Evolutionary conservation across 2,329 filamentous ascomycete species (phyloP).

Genomic region (Cordyceps tenuipes): DNA sequence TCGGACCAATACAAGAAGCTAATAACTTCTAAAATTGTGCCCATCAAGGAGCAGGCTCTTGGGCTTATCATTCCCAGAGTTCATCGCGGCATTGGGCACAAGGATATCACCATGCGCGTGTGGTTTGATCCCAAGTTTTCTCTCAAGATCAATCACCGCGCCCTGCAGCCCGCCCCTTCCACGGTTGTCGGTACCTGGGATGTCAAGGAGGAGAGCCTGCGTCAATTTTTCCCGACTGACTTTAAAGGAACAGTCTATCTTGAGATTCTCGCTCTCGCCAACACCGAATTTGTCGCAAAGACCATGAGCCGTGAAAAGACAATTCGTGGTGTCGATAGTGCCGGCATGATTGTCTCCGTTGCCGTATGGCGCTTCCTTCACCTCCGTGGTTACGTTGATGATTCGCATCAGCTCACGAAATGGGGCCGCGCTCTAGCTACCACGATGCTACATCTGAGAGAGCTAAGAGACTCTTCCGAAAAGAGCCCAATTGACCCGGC

Average conservation of each 20-base stretch:
- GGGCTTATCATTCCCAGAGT: slow-evolving; percentile 71
- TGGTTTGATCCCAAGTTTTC: slow-evolving; percentile 74
- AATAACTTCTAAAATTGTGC: slow-evolving; percentile 64
- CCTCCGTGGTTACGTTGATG: slow-evolving; percentile 75
- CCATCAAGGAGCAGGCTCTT: slow-evolving; percentile 67
- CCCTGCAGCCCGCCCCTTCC: slow-evolving; percentile 39
- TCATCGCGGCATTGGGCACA: slow-evolving; percentile 75
- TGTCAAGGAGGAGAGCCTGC: slow-evolving; percentile 52
- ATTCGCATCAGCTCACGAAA: slow-evolving; percentile 66
- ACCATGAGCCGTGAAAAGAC: slow-evolving; percentile 54
- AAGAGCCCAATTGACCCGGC: slow-evolving; percentile 31
- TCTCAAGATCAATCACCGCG: slow-evolving; percentile 57
- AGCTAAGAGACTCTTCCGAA: slow-evolving; percentile 46
- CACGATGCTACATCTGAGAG: slow-evolving; percentile 54
- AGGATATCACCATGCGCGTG: slow-evolving; percentile 65
- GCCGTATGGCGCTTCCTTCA: slow-evolving; percentile 85
- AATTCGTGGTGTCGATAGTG: slow-evolving; percentile 53
- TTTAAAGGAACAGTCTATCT: slow-evolving; percentile 37
- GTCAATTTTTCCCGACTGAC: slow-evolving; percentile 36
- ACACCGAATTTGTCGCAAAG: slow-evolving; percentile 59
- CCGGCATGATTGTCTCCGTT: slow-evolving; percentile 62
- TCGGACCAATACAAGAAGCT: slow-evolving; percentile 75
- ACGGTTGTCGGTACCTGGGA: slow-evolving; percentile 57
- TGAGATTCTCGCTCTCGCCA: slow-evolving; percentile 61
- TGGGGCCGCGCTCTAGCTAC: slow-evolving; percentile 77